These are phyloP conservation scores for Hericium rajendrae DNA, from an alignment of 768 basidiomycete genomes.

Conservation along the genomic window DNA sequence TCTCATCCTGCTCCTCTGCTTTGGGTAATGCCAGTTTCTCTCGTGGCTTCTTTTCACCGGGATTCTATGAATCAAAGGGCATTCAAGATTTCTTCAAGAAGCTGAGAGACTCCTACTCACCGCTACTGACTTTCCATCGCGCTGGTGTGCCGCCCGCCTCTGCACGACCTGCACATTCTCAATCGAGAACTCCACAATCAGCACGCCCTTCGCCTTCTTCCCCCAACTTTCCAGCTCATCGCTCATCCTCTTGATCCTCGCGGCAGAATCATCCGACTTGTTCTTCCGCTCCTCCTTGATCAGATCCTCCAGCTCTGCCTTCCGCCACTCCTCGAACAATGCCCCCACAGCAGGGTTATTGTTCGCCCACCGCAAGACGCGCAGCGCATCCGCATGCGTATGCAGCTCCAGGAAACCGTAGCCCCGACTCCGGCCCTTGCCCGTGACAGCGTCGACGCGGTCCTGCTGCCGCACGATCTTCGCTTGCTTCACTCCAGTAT, in stretches of 20 bases:
- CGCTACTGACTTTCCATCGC: slow-evolving; percentile 23
- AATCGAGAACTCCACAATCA: slow-evolving; percentile 94
- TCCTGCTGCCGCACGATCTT: slow-evolving; percentile 90
- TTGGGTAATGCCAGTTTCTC: background rate
- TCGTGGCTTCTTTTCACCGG: background rate
- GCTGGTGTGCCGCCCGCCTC: slow-evolving; percentile 48
- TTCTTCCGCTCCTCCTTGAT: slow-evolving; percentile 44
- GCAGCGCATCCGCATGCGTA: slow-evolving; percentile 81
- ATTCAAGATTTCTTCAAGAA: too few species aligned
- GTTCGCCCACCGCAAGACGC: slow-evolving; percentile 90
- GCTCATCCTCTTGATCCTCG: slow-evolving; percentile 50
- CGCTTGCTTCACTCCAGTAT: slow-evolving; percentile 65
- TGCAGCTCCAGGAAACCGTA: slow-evolving; percentile 94
- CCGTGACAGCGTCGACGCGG: slow-evolving; percentile 80
- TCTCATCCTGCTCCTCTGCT: background rate
- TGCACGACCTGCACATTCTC: slow-evolving; percentile 90
- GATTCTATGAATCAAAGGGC: background rate
- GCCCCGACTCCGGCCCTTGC: slow-evolving; percentile 82
- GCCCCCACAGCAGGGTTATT: slow-evolving; percentile 61
- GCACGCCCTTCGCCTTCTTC: slow-evolving; percentile 34
- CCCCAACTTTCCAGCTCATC: slow-evolving; percentile 33
- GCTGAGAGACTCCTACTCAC: too few species aligned
- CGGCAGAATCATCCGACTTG: slow-evolving; percentile 41
- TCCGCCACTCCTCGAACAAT: slow-evolving; percentile 79
- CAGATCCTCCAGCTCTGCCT: slow-evolving; percentile 58